Evolutionary conservation across 176 grass and related monocot genomes (phyloP).

Genomic region (Luzula sylvatica): DNA sequence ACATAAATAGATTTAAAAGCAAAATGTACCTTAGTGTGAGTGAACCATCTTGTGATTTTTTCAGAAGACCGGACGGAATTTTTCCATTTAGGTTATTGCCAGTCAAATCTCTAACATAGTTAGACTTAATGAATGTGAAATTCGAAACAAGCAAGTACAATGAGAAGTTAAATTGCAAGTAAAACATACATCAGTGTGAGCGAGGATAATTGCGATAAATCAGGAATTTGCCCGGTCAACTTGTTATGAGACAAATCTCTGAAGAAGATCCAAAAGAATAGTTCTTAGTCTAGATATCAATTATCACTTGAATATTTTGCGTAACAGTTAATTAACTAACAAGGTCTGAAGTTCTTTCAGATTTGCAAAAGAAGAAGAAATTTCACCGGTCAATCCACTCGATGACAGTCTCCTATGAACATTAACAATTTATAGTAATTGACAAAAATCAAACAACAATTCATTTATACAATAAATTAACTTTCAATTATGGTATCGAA

Average conservation of each 20-base stretch:
- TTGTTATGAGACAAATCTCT: slow-evolving; percentile 66
- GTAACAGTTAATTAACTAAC: slow-evolving; percentile 17
- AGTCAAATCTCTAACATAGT: too few relatives aligned
- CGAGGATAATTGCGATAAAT: slow-evolving; percentile 27
- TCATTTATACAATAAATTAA: neutral
- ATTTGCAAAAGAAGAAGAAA: slow-evolving; percentile 35
- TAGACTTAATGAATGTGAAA: too few relatives aligned
- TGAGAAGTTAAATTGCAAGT: neutral
- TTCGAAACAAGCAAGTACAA: too few relatives aligned
- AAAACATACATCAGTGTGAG: slow-evolving; percentile 44
- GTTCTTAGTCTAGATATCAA: too few relatives aligned
- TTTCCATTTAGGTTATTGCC: too few relatives aligned
- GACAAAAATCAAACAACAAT: neutral
- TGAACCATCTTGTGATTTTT: too few relatives aligned
- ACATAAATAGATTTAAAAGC: too few relatives aligned
- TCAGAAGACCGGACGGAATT: too few relatives aligned
- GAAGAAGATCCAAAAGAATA: slow-evolving; percentile 13
- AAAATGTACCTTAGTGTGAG: too few relatives aligned
- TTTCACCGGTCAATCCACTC: slow-evolving; percentile 30
- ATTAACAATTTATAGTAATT: neutral
- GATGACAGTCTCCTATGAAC: slow-evolving; percentile 33
- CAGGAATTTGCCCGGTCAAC: slow-evolving; percentile 43
- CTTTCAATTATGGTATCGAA: neutral
- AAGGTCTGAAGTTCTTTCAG: slow-evolving; percentile 28
- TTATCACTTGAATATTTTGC: too few relatives aligned